Conservation (phyloP, 371 early-diverging fungal genomes). For the Dichotomocladium elegans region DNA sequence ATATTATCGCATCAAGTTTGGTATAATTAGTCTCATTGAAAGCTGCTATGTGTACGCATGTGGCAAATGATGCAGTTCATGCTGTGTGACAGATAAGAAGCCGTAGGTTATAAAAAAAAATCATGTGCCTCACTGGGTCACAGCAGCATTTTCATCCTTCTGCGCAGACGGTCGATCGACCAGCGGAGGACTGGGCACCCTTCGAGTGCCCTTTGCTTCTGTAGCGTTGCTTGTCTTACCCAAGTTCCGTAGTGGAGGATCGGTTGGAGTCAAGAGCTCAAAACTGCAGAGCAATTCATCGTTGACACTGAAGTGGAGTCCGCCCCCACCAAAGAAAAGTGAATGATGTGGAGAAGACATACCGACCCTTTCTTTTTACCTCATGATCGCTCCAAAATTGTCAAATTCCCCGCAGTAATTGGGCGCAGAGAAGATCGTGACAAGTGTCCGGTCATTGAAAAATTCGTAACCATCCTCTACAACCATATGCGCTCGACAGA, state of each 20-base stretch:
- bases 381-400: conserved; percentile 98
- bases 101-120: background rate
- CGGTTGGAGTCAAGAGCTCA: conserved; percentile 36
- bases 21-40: too few species aligned
- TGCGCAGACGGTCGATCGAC: conserved; percentile 2
- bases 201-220: background rate
- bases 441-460: conserved; percentile 88
- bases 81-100: background rate
- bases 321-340: too few species aligned
- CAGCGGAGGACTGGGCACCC: conserved; percentile 4
- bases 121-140: background rate
- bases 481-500: conserved; percentile 97
- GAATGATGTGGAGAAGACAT: too few species aligned
- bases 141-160: conserved; percentile 7
- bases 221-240: background rate
- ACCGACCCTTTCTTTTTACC: too few species aligned
- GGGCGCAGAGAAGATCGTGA: conserved; percentile 94
- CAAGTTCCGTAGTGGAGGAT: conserved; percentile 10
- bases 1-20: too few species aligned
- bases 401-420: conserved; percentile 97
- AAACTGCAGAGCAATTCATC: conserved; percentile 89
- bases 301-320: too few species aligned
- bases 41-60: too few species aligned
- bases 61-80: too few species aligned
- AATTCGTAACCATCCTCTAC: conserved; percentile 97